Percentiles rank a stretch among this genome's conserved stretches.
Conservation (phyloP, 495 filamentous ascomycete species). For the Trichoderma parareesei region DNA sequence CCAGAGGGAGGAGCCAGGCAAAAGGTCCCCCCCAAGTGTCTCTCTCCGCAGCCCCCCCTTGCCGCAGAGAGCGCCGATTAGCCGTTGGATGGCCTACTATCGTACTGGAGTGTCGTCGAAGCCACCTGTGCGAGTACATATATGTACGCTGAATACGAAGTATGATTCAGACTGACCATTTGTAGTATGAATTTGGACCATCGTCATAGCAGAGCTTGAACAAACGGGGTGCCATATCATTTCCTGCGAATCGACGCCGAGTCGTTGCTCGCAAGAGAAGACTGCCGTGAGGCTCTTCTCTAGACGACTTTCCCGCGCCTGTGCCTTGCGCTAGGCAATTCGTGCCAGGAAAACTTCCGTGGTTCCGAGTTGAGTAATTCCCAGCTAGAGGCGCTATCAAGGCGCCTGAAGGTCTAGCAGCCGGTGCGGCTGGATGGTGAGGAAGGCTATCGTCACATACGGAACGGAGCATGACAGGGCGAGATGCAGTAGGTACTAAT, state of each 20-base stretch:
- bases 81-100: not conserved
- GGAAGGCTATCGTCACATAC: not conserved
- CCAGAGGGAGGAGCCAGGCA: not conserved
- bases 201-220: not conserved
- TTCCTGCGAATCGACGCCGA: too few relatives aligned
- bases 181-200: not conserved
- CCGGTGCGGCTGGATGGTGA: conserved; percentile 4
- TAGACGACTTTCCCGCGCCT: too few relatives aligned
- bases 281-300: too few relatives aligned
- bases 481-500: not conserved
- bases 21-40: conserved; percentile 4
- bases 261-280: too few relatives aligned
- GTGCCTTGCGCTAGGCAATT: too few relatives aligned
- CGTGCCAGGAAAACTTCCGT: too few relatives aligned
- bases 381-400: not conserved
- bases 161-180: too few relatives aligned
- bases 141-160: conserved; percentile 1
- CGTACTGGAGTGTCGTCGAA: not conserved
- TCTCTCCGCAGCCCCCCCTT: not conserved
- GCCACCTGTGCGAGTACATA: not conserved
- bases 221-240: not conserved
- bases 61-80: not conserved
- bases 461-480: not conserved
- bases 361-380: too few relatives aligned
- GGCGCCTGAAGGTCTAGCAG: not conserved